These are phyloP conservation scores for Protostelium mycophagum DNA, from an alignment of 78 protist species.

Conservation along the genomic window DNA sequence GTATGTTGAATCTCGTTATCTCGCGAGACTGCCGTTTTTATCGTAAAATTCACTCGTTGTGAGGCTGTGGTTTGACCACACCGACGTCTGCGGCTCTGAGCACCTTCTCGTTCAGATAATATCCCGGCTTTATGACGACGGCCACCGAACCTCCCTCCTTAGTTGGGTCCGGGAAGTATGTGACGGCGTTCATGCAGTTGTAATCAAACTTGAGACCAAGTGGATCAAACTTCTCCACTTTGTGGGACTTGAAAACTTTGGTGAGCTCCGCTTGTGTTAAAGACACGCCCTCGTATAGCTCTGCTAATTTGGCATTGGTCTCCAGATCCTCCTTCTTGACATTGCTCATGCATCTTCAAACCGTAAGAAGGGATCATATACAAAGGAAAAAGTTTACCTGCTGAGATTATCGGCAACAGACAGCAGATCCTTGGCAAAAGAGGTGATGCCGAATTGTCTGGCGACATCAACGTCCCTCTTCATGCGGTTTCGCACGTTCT, in stretches of 20 bases:
- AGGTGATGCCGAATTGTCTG: constrained; percentile 15
- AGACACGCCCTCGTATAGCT: constrained; percentile 25
- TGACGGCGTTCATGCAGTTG: constrained; percentile 43
- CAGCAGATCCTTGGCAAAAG: constrained; percentile 33
- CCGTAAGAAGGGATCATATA: neutral
- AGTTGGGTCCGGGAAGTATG: constrained; percentile 20
- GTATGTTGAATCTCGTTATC: too few relatives aligned
- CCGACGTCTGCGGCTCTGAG: constrained; percentile 59
- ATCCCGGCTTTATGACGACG: constrained; percentile 21
- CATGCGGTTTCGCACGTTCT: constrained; percentile 25
- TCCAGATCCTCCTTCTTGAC: constrained; percentile 20
- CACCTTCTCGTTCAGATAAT: constrained; percentile 19
- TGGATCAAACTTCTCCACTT: neutral
- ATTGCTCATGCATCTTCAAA: neutral
- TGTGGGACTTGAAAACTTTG: neutral
- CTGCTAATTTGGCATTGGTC: neutral
- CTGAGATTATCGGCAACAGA: constrained; percentile 8
- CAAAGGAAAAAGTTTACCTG: neutral
- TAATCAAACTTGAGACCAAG: constrained; percentile 50
- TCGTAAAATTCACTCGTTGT: too few relatives aligned
- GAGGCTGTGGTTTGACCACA: constrained; percentile 9
- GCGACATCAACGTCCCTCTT: constrained; percentile 26
- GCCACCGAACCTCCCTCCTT: constrained; percentile 34
- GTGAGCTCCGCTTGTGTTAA: constrained; percentile 12
- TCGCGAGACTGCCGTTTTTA: too few relatives aligned